phyloP scores from a whole-genome alignment of 129 eudicot species.

The Artemisia argyi region DNA sequence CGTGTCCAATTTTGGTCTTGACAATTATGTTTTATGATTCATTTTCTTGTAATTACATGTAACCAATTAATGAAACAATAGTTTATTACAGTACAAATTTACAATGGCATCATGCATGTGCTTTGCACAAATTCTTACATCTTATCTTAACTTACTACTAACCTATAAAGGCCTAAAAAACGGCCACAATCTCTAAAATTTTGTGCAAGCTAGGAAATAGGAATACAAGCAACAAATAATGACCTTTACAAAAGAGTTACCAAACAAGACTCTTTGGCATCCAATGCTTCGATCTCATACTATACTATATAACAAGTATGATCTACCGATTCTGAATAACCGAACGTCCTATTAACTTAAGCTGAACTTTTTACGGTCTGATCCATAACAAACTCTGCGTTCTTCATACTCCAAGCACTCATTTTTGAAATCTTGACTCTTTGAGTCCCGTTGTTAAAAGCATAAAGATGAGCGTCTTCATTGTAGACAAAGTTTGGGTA shows the following conservation, averaged over 20 bases:
- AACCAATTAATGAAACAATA: slow-evolving; percentile 31
- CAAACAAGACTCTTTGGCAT: background rate
- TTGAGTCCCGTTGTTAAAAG: slow-evolving; percentile 47
- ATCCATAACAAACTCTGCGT: slow-evolving; percentile 42
- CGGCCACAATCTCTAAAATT: slow-evolving; percentile 25
- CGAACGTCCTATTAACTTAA: background rate
- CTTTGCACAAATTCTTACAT: slow-evolving; percentile 38
- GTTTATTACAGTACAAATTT: slow-evolving; percentile 39
- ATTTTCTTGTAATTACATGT: no score
- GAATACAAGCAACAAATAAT: slow-evolving; percentile 31
- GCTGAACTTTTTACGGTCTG: slow-evolving; percentile 17
- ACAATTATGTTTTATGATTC: no score
- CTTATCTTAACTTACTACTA: background rate
- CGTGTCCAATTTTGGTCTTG: no score
- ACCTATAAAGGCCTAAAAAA: slow-evolving; percentile 21
- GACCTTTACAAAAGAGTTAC: slow-evolving; percentile 20
- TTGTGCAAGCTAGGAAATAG: slow-evolving; percentile 17
- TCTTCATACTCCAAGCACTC: slow-evolving; percentile 72
- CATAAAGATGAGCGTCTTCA: slow-evolving; percentile 43
- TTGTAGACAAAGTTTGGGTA: slow-evolving; percentile 42
- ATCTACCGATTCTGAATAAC: background rate
- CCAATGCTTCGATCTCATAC: slow-evolving; percentile 20
- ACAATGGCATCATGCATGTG: slow-evolving; percentile 31
- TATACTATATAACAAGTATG: background rate
- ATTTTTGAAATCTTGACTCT: slow-evolving; percentile 44